Percentiles rank a stretch among this genome's conserved stretches.
These are phyloP conservation scores for Pichia deserticola DNA, from an alignment of 805 yeast species.

Conservation along the genomic window DNA sequence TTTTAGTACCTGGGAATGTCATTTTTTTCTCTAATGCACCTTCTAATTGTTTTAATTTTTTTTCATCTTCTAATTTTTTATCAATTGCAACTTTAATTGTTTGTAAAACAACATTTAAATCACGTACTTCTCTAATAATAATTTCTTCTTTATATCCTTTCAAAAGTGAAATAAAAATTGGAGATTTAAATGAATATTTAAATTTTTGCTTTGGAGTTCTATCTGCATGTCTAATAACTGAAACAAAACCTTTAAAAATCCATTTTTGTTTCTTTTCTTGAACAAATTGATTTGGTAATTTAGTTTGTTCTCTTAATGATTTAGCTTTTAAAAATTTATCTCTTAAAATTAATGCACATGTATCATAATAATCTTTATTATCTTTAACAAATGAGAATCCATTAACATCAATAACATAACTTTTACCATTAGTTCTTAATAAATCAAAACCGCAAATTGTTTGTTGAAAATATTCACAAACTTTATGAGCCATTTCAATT, in stretches of 20 bases:
- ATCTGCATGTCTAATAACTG: constrained; percentile 94
- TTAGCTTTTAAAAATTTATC: constrained; percentile 63
- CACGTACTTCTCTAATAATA: constrained; percentile 83
- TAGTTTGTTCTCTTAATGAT: constrained; percentile 34
- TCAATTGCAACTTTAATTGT: constrained; percentile 79
- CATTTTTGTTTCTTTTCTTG: constrained; percentile 75
- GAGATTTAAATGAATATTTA: constrained; percentile 88
- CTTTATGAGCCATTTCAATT: constrained; percentile 69
- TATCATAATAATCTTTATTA: constrained; percentile 76
- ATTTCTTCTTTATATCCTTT: constrained; percentile 96
- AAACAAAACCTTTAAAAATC: constrained; percentile 90
- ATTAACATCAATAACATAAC: constrained; percentile 94
- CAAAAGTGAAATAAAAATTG: constrained; percentile 73
- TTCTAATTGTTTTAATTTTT: constrained; percentile 67
- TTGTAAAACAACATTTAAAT: constrained; percentile 75
- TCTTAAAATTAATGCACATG: constrained; percentile 70
- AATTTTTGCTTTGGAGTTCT: constrained; percentile 98
- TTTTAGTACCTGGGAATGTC: constrained; percentile 90
- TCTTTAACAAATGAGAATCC: constrained; percentile 98
- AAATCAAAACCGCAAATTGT: constrained; percentile 96
- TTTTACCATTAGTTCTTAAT: constrained; percentile 77
- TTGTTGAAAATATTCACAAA: constrained; percentile 74
- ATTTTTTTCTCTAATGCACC: constrained; percentile 84
- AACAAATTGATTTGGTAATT: constrained; percentile 34
- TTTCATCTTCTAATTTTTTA: constrained; percentile 70